Conservation (phyloP, 2,329 filamentous ascomycete genomes). For the Trichoderma atroviride region DNA sequence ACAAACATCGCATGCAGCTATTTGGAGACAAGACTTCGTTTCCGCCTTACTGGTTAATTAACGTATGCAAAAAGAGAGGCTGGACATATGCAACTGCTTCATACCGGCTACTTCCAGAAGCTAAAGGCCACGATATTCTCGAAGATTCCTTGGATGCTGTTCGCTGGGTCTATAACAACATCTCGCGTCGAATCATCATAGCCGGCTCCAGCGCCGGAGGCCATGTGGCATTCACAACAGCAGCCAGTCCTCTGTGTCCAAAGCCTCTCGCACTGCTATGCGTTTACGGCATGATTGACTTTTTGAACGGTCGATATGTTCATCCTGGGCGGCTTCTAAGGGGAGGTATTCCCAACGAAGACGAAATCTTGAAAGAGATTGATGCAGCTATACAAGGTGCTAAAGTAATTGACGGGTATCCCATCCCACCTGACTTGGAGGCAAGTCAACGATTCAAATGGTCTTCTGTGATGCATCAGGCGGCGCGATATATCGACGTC, state of each 20-base stretch:
- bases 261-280: neutral
- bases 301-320: neutral
- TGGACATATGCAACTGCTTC: neutral
- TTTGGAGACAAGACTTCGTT: neutral
- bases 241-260: neutral
- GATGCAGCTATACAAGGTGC: neutral
- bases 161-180: neutral
- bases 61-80: neutral
- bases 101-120: neutral
- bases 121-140: neutral
- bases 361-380: neutral
- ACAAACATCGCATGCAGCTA: neutral
- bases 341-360: neutral
- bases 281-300: neutral
- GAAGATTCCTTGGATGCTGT: neutral
- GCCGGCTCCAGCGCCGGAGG: neutral
- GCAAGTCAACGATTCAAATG: neutral
- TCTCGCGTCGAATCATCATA: neutral
- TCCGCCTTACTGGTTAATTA: neutral
- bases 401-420: neutral
- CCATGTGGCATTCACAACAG: neutral
- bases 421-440: neutral
- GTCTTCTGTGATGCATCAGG: neutral
- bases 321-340: neutral
- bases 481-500: neutral